Conservation (phyloP, 768 basidiomycete genomes). For the Rhodotorula toruloides region DNA sequence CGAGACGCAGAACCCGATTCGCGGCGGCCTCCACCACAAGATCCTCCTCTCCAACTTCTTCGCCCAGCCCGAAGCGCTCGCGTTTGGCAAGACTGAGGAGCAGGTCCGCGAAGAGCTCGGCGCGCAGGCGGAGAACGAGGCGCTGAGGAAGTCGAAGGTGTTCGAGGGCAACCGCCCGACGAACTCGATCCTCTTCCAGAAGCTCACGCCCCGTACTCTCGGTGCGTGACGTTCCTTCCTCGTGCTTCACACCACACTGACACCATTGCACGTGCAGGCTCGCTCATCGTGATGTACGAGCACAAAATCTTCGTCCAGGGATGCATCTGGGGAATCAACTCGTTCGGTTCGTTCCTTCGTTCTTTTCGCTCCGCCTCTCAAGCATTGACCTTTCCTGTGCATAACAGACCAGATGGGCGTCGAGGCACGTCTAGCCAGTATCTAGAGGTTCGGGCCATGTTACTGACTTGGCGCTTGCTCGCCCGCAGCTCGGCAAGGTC, state of each 20-base stretch:
- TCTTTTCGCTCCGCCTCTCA: neutral
- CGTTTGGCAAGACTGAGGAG: slow-evolving; percentile 94
- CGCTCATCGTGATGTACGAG: slow-evolving; percentile 85
- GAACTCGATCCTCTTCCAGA: slow-evolving; percentile 91
- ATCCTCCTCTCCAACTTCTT: slow-evolving; percentile 98
- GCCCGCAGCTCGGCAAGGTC: slow-evolving; percentile 49
- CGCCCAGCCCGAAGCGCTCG: slow-evolving; percentile 72
- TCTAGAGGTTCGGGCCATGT: neutral
- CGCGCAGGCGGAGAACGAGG: slow-evolving; percentile 58
- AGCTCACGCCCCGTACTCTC: slow-evolving; percentile 80
- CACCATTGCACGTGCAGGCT: slow-evolving; percentile 49
- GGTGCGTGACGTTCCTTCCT: slow-evolving; percentile 50
- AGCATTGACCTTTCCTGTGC: neutral
- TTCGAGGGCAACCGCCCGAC: slow-evolving; percentile 96
- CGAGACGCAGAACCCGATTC: slow-evolving; percentile 83
- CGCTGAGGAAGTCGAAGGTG: slow-evolving; percentile 90
- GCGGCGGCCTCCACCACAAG: slow-evolving; percentile 83
- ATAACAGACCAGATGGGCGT: slow-evolving; percentile 94
- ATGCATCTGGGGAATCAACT: slow-evolving; percentile 97
- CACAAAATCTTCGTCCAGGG: slow-evolving; percentile 99
- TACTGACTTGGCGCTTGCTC: neutral
- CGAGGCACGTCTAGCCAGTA: slow-evolving; percentile 57
- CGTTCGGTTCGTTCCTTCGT: slow-evolving; percentile 63
- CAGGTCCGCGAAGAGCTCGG: slow-evolving; percentile 61
- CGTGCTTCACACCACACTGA: neutral